phyloP scores from a whole-genome alignment of 176 grass and related monocot species.

The Hsuehochloa calcarea region DNA sequence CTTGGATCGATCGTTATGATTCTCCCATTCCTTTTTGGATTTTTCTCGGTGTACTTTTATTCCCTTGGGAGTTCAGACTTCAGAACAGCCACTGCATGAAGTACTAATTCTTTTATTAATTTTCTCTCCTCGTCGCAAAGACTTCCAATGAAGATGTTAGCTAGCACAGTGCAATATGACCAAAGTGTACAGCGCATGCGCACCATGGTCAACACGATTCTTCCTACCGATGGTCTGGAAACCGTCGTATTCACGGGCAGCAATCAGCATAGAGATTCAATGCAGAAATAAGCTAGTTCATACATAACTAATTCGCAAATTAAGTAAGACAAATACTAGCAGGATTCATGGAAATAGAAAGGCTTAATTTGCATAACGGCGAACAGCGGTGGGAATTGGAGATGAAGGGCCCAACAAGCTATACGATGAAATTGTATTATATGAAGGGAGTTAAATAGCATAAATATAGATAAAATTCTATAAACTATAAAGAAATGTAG shows the following conservation, averaged over 20 bases:
- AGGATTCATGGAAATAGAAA: not conserved
- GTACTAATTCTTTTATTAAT: not conserved
- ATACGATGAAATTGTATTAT: too few species aligned
- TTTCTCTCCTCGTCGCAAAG: not conserved
- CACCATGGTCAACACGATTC: not conserved
- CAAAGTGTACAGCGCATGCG: not conserved
- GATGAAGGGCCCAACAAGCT: too few species aligned
- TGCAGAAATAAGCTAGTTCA: not conserved
- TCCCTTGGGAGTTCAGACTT: not conserved
- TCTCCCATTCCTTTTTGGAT: constrained; percentile 33
- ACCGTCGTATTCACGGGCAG: not conserved
- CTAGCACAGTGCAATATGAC: not conserved
- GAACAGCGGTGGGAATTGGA: too few species aligned
- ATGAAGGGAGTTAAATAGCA: too few species aligned
- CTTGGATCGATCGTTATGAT: constrained; percentile 37
- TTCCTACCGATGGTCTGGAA: not conserved
- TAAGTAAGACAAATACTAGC: not conserved
- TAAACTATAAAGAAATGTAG: too few species aligned
- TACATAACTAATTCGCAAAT: not conserved
- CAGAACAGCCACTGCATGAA: not conserved
- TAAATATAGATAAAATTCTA: too few species aligned
- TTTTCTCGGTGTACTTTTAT: constrained; percentile 31
- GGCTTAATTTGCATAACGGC: too few species aligned
- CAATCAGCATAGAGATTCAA: not conserved
- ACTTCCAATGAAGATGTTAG: not conserved